Evolutionary conservation across 139 green algal species (phyloP), one percentile per base, ranked within the genome.

Genomic region (Gonium pectorale): DNA sequence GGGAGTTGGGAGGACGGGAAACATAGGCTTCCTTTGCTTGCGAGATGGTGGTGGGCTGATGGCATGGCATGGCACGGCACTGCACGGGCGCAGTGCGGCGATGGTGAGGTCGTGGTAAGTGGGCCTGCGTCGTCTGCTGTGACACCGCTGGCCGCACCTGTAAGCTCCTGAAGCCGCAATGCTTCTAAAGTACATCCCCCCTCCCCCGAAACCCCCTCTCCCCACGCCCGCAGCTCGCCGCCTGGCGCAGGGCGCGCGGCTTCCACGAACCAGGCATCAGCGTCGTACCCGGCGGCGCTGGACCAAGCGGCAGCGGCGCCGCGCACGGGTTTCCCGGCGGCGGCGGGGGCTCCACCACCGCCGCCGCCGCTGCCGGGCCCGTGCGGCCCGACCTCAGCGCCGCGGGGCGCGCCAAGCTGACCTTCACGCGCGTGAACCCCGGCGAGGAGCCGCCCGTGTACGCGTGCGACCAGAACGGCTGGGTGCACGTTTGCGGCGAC

Each of bases 401-500:
- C 37, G 40, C 5, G n/a, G 74, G 75, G 59, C 35, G 52, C 13
- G 59, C 75, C 29, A 41, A 27, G 19, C 59, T 82, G 29, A 82
- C 75, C 59, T 82, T 82, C 75, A 82, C 75, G 13, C 75, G 59
- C 7, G 56, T 82, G 2, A 82, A 82, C 75, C 75, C 75, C 5
- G 75, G 75, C 19, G 59, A 82, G 40, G 26, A 62, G 75, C 75
- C 75, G 21, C 75, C 75, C 41, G 75, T 82, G 56, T 82, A 82
- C 59, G 75, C 59, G 9, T 82, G 75, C 56, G 59, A 82, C 29
- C 59, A 82, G 59, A 63, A 59, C 41, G 75, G 75, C 59, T 82
- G 75, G 75, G 59, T 82, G 59, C 75, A 82, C 59, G 59, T 82
- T 40, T 82, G 75, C 40, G 75, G 75, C 4, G 75, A 82, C 75